Evolutionary conservation across 345 rosid species (phyloP).

Genomic region (Rhizophora apiculata): DNA sequence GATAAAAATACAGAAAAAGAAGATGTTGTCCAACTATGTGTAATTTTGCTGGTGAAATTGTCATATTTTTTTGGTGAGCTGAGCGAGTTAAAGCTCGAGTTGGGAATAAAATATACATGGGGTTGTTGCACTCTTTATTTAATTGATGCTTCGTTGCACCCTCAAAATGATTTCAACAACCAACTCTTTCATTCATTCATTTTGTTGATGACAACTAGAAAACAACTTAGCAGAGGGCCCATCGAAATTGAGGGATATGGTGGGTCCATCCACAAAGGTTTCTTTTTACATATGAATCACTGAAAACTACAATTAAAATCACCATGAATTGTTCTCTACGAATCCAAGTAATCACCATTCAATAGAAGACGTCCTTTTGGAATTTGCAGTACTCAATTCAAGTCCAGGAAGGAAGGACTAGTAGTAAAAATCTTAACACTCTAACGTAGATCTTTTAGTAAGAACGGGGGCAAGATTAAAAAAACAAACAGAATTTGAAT

Average conservation of each 20-base stretch:
- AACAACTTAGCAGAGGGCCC: slow-evolving; percentile 54
- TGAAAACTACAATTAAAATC: slow-evolving; percentile 67
- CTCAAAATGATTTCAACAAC: background rate
- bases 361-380: slow-evolving; percentile 88
- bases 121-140: no score
- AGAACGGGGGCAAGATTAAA: no score
- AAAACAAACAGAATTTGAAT: no score
- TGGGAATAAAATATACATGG: slow-evolving; percentile 6
- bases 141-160: no score
- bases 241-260: slow-evolving; percentile 38
- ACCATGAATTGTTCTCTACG: slow-evolving; percentile 62
- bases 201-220: slow-evolving; percentile 46
- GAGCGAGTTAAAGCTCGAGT: slow-evolving; percentile 55
- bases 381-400: slow-evolving; percentile 86
- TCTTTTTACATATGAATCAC: slow-evolving; percentile 69
- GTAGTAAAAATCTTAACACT: slow-evolving; percentile 61
- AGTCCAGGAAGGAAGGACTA: slow-evolving; percentile 87
- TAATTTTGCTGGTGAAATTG: slow-evolving; percentile 42
- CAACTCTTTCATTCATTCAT: background rate
- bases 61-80: slow-evolving; percentile 43
- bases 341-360: slow-evolving; percentile 65
- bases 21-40: slow-evolving; percentile 56
- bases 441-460: slow-evolving; percentile 16
- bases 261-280: slow-evolving; percentile 67
- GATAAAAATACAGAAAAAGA: slow-evolving; percentile 60